A percentile compares a stretch with the other conserved stretches of the same genome.
These are phyloP conservation scores for Carpinus fangiana DNA, from an alignment of 306 rosid genomes.

Conservation along the genomic window DNA sequence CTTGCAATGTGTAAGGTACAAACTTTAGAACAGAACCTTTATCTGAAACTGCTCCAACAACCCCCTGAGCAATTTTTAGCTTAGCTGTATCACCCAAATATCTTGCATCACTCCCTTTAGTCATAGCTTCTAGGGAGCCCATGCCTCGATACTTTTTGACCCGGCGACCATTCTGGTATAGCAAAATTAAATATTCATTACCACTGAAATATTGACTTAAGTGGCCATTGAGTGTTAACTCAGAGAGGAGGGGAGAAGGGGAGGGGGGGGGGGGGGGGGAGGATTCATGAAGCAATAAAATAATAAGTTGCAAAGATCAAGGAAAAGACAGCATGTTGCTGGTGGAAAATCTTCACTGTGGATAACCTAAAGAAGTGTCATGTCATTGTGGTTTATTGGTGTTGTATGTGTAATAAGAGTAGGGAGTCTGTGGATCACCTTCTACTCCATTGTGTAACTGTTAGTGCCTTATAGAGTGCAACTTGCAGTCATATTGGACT, in stretches of 20 bases:
- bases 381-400: too few relatives aligned
- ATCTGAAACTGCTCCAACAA: constrained; percentile 92
- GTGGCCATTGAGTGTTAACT: background rate
- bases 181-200: constrained; percentile 14
- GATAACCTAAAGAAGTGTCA: too few relatives aligned
- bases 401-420: too few relatives aligned
- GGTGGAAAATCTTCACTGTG: background rate
- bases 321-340: background rate
- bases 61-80: constrained; percentile 93
- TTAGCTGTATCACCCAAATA: constrained; percentile 83
- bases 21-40: constrained; percentile 91
- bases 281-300: background rate
- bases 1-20: constrained; percentile 93
- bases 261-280: too few relatives aligned
- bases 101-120: constrained; percentile 88
- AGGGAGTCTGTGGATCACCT: too few relatives aligned
- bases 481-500: too few relatives aligned
- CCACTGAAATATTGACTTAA: constrained; percentile 18
- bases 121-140: constrained; percentile 99
- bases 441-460: too few relatives aligned
- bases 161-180: constrained; percentile 67
- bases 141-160: constrained; percentile 86
- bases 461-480: too few relatives aligned
- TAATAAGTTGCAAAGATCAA: background rate
- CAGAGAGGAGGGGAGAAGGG: background rate